Conservation (phyloP, 2,329 filamentous ascomycete species). For the Xylariaceae sp. region DNA sequence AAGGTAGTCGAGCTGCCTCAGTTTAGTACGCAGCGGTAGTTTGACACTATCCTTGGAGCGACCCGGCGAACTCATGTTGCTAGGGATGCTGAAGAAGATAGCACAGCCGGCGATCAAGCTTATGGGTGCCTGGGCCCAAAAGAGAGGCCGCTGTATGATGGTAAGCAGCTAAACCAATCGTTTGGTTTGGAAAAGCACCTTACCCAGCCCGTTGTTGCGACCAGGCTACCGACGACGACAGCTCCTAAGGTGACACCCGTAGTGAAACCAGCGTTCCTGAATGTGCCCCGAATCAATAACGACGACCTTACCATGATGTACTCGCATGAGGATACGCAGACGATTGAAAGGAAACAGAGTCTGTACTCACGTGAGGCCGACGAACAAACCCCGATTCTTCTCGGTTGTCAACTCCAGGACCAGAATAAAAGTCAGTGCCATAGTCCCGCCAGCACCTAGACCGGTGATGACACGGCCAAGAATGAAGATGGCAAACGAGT, state of each 20-base stretch:
- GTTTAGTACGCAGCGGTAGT: constrained; percentile 43
- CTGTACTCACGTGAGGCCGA: constrained; percentile 54
- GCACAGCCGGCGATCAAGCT: constrained; percentile 55
- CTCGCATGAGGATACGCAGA: neutral
- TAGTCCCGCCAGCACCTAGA: constrained; percentile 63
- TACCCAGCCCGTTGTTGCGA: constrained; percentile 65
- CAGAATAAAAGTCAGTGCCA: constrained; percentile 69
- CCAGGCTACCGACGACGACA: constrained; percentile 61
- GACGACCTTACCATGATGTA: neutral
- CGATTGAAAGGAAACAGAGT: neutral
- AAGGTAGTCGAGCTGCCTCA: constrained; percentile 67
- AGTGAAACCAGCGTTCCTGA: constrained; percentile 62
- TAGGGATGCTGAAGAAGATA: constrained; percentile 62
- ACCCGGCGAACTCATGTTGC: constrained; percentile 25
- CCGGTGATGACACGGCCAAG: constrained; percentile 64
- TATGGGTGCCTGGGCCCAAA: constrained; percentile 65
- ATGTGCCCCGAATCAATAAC: neutral
- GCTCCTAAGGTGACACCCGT: constrained; percentile 66
- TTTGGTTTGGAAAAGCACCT: constrained; percentile 24
- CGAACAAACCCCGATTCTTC: constrained; percentile 63
- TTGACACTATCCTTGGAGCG: constrained; percentile 36
- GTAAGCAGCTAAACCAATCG: constrained; percentile 10
- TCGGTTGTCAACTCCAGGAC: constrained; percentile 68
- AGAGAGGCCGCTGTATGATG: constrained; percentile 55
- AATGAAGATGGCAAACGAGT: constrained; percentile 58